Evolutionary conservation across 176 grass and related monocot genomes (phyloP).

Genomic region (Rhynchospora breviuscula): DNA sequence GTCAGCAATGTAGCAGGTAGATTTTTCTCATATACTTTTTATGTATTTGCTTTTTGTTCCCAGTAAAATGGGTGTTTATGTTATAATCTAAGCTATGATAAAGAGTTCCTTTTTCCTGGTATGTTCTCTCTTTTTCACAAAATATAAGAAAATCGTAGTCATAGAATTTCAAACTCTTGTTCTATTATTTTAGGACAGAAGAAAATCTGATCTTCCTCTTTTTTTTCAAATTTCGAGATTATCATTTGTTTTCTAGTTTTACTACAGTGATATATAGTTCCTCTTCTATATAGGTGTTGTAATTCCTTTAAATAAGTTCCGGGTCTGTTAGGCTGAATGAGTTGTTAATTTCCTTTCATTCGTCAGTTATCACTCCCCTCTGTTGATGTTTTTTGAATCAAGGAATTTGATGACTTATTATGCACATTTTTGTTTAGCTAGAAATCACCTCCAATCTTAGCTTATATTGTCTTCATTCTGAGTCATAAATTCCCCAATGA

Average conservation of each 20-base stretch:
- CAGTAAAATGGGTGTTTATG: background rate
- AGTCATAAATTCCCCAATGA: background rate
- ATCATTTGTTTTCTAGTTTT: background rate
- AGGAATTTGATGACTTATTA: background rate
- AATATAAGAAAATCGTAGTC: background rate
- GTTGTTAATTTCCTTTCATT: background rate
- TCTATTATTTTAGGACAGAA: background rate
- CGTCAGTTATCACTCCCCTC: background rate
- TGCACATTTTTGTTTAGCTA: background rate
- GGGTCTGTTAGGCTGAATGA: background rate
- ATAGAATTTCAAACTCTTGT: background rate
- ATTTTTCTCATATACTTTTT: background rate
- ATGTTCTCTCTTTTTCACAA: background rate
- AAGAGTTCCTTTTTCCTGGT: background rate
- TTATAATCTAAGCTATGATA: background rate
- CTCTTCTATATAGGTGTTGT: background rate
- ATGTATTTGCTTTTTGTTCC: background rate
- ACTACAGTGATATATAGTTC: background rate
- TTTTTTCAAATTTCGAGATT: background rate
- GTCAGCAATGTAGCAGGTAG: slow-evolving; percentile 95
- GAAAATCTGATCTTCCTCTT: background rate
- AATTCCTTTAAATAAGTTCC: background rate
- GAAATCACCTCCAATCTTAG: background rate
- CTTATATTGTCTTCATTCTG: background rate
- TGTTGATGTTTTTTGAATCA: background rate